Evolutionary conservation across 2,329 filamentous ascomycete genomes (phyloP).

Genomic region (Paraphoma chrysanthemicola): DNA sequence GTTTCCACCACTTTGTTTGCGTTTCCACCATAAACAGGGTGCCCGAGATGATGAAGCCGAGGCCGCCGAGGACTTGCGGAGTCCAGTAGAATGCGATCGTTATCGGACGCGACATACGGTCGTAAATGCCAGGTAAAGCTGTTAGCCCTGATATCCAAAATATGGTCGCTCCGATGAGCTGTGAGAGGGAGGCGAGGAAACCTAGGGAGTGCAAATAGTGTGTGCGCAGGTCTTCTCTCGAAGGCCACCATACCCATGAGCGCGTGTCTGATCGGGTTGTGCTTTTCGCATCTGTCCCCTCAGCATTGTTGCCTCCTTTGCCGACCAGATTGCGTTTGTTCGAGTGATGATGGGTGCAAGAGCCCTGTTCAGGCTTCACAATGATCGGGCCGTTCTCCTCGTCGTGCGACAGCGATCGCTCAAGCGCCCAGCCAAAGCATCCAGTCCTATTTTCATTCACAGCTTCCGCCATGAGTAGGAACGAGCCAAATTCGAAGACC

Average conservation of each 20-base stretch:
- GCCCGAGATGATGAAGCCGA: conserved; percentile 66
- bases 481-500: conserved; percentile 69
- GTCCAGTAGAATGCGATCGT: conserved; percentile 67
- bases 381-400: conserved; percentile 18
- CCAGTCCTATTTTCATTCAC: conserved; percentile 70
- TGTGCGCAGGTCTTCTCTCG: conserved; percentile 61
- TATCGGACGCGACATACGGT: conserved; percentile 57
- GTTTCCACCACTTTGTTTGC: conserved; percentile 68
- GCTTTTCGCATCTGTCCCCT: not conserved
- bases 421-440: conserved; percentile 74
- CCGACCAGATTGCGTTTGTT: conserved; percentile 44
- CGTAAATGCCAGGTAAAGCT: conserved; percentile 63
- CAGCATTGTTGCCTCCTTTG: not conserved
- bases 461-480: conserved; percentile 70
- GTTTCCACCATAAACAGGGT: conserved; percentile 71
- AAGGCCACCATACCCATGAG: conserved; percentile 67
- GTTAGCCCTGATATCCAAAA: conserved; percentile 71
- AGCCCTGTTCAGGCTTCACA: conserved; percentile 19
- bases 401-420: conserved; percentile 53
- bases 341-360: conserved; percentile 46
- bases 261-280: not conserved
- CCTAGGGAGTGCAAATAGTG: conserved; percentile 69
- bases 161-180: conserved; percentile 66
- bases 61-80: conserved; percentile 68
- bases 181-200: conserved; percentile 65